Conservation (phyloP, 2,329 filamentous ascomycete genomes). For the Colletotrichum somersetense region DNA sequence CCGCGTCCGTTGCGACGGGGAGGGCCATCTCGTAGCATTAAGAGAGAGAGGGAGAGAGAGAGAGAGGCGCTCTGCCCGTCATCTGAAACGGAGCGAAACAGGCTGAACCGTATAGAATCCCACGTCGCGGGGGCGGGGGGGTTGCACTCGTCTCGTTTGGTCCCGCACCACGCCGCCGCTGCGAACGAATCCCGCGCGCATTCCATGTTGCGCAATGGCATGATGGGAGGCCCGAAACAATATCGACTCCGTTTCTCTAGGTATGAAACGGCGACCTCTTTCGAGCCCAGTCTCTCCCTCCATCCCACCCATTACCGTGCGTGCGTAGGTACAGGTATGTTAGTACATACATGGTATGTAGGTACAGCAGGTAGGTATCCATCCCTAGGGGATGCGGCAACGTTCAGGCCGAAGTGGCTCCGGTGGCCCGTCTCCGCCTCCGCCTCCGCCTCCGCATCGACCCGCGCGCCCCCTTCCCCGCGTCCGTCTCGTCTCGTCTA, state of each 20-base stretch:
- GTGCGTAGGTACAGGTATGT: no score
- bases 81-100: slow-evolving; percentile 34
- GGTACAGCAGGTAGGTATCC: background rate
- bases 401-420: background rate
- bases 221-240: slow-evolving; percentile 1
- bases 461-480: background rate
- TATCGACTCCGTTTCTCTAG: slow-evolving; percentile 6
- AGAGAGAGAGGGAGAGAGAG: background rate
- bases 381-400: no score
- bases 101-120: slow-evolving; percentile 2
- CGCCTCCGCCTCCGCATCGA: slow-evolving; percentile 40
- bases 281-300: background rate
- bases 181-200: background rate
- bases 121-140: slow-evolving; percentile 4
- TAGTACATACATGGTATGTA: no score
- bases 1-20: background rate
- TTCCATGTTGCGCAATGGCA: background rate
- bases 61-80: background rate
- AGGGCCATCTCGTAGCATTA: background rate
- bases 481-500: background rate
- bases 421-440: slow-evolving; percentile 27
- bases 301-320: background rate
- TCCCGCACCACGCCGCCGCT: slow-evolving; percentile 8
- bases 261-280: slow-evolving; percentile 20
- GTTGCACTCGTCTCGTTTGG: slow-evolving; percentile 21